phyloP scores from a whole-genome alignment of 2,329 filamentous ascomycete genomes.

The Arthroderma sp. region DNA sequence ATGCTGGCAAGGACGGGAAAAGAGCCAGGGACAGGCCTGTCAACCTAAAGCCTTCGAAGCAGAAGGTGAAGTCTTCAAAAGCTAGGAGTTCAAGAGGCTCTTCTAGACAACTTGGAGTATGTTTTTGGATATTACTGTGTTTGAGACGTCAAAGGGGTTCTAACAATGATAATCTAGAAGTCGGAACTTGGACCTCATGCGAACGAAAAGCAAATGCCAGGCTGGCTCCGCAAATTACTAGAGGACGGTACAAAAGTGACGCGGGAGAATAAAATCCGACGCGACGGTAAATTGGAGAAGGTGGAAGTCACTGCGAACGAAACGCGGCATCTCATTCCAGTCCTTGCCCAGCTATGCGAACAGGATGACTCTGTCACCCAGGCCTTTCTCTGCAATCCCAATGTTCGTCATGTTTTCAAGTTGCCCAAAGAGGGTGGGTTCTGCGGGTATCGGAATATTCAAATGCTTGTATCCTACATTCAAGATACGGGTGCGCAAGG shows the following conservation, averaged over 20 bases:
- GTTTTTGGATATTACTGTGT: background rate
- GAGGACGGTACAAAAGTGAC: constrained; percentile 45
- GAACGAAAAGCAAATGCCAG: constrained; percentile 61
- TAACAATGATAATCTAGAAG: constrained; percentile 23
- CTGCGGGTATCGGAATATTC: constrained; percentile 90
- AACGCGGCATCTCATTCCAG: constrained; percentile 43
- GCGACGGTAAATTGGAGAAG: constrained; percentile 31
- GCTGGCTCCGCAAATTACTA: constrained; percentile 51
- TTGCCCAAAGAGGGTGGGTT: constrained; percentile 75
- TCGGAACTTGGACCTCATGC: constrained; percentile 58
- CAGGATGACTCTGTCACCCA: constrained; percentile 51
- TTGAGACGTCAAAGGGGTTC: background rate
- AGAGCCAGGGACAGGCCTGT: background rate
- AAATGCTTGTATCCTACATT: constrained; percentile 76
- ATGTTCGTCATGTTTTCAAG: constrained; percentile 68
- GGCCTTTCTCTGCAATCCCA: constrained; percentile 67
- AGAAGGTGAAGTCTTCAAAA: background rate
- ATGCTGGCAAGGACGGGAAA: background rate
- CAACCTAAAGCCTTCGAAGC: background rate
- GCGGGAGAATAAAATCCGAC: constrained; percentile 37
- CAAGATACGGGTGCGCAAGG: constrained; percentile 46
- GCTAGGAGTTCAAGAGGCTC: background rate
- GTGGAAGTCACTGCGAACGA: constrained; percentile 36
- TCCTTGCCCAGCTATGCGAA: constrained; percentile 50
- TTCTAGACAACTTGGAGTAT: constrained; percentile 1